Evolutionary conservation across 148 eudicot species (phyloP).

Genomic region (Agrostemma githago): DNA sequence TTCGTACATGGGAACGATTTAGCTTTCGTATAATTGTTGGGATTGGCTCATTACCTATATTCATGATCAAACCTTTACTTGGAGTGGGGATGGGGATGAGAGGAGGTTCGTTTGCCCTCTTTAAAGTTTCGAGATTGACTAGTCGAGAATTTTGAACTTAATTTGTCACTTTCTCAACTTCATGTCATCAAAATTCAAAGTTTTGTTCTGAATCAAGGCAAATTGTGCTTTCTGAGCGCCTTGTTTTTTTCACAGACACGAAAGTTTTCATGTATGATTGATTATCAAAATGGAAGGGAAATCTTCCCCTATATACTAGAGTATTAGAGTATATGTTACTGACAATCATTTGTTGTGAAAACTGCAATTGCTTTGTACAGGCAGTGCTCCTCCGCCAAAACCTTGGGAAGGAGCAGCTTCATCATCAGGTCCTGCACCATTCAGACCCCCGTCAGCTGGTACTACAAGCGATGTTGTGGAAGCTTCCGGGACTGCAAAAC

Average conservation of each 20-base stretch:
- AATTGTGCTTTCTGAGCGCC: neutral
- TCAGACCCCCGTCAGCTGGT: slow-evolving; percentile 83
- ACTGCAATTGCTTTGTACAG: slow-evolving; percentile 30
- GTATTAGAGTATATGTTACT: neutral
- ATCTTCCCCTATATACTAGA: neutral
- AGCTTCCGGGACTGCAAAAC: slow-evolving; percentile 90
- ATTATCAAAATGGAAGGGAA: neutral
- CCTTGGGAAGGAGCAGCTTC: slow-evolving; percentile 96
- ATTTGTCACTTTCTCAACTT: slow-evolving; percentile 5
- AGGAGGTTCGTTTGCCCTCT: neutral
- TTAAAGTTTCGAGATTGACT: neutral
- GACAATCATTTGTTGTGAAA: neutral
- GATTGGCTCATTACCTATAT: neutral
- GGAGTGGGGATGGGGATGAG: neutral
- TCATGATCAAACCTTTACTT: slow-evolving; percentile 8
- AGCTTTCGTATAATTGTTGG: neutral
- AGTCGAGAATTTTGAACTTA: neutral
- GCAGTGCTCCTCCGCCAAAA: slow-evolving; percentile 66
- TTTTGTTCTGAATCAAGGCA: neutral
- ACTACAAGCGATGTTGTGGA: slow-evolving; percentile 91
- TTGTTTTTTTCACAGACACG: too few species aligned
- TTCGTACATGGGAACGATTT: neutral
- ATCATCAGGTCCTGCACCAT: slow-evolving; percentile 88
- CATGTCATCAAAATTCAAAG: neutral
- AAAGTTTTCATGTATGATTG: neutral